These are phyloP conservation scores for Colletotrichum spinosum DNA, from an alignment of 2,329 filamentous ascomycete species.

Conservation along the genomic window DNA sequence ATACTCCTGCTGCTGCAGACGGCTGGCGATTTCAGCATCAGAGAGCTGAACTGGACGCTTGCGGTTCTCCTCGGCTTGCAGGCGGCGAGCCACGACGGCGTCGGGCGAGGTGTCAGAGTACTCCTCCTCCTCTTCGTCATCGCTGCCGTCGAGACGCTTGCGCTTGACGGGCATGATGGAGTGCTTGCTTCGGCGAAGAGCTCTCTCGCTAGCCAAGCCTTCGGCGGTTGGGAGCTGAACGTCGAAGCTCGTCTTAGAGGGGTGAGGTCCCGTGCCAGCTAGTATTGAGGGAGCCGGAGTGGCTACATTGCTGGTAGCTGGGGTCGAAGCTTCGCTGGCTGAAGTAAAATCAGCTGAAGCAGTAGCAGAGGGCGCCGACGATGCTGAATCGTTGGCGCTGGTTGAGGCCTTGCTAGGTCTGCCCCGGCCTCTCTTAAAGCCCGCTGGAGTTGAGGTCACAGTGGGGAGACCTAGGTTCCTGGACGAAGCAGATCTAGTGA, in stretches of 20 bases:
- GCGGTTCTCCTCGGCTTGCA: conserved; percentile 49
- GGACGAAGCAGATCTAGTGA: conserved; percentile 37
- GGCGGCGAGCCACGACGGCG: conserved; percentile 47
- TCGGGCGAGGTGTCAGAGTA: conserved; percentile 40
- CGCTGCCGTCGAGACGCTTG: conserved; percentile 58
- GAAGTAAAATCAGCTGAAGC: conserved; percentile 48
- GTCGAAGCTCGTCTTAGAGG: conserved; percentile 47
- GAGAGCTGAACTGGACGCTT: conserved; percentile 28
- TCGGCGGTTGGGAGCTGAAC: conserved; percentile 47
- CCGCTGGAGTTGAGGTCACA: conserved; percentile 17
- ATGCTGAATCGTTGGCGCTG: conserved; percentile 46
- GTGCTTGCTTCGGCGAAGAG: conserved; percentile 61
- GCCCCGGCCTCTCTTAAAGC: conserved; percentile 43
- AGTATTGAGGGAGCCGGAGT: conserved; percentile 49
- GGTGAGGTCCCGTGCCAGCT: conserved; percentile 38
- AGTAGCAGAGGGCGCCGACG: conserved; percentile 49
- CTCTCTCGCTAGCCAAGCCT: conserved; percentile 55
- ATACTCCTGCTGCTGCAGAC: conserved; percentile 50
- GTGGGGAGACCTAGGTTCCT: conserved; percentile 25
- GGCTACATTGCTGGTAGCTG: conserved; percentile 55
- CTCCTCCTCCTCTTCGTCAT: conserved; percentile 54
- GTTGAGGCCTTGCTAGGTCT: conserved; percentile 43
- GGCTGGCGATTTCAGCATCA: conserved; percentile 49
- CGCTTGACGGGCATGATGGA: conserved; percentile 56
- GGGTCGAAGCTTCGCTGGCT: conserved; percentile 55